phyloP scores from a whole-genome alignment of 163 green algal species.

The Scenedesmus sp. region DNA sequence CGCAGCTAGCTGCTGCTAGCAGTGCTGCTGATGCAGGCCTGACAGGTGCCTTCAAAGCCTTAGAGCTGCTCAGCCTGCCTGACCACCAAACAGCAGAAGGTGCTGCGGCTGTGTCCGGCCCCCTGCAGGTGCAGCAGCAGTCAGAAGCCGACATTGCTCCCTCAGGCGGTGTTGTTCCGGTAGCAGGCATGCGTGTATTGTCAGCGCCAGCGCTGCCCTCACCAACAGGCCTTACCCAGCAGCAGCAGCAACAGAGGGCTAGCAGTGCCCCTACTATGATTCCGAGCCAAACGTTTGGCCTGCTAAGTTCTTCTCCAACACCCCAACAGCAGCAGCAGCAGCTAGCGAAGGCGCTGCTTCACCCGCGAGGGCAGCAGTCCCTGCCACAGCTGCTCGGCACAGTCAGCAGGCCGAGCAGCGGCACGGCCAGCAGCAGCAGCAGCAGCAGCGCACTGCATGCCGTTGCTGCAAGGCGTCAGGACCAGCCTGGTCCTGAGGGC shows the following conservation, averaged over 20 bases:
- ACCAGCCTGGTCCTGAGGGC: neutral
- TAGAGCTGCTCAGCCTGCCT: neutral
- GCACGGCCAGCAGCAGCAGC: neutral
- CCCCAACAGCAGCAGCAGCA: neutral
- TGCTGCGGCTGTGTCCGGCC: neutral
- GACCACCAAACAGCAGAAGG: neutral
- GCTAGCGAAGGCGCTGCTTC: neutral
- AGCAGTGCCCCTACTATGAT: neutral
- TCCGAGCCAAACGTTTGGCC: neutral
- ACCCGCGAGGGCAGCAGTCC: neutral
- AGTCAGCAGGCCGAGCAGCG: too few species aligned
- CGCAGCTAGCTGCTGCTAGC: neutral
- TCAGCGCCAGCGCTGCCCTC: neutral
- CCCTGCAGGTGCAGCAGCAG: neutral
- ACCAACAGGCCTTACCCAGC: neutral
- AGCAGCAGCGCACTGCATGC: neutral
- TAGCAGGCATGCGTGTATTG: constrained; percentile 10
- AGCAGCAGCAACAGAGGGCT: constrained; percentile 35
- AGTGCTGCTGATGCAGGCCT: neutral
- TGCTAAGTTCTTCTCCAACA: neutral
- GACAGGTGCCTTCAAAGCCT: neutral
- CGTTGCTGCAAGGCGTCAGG: neutral
- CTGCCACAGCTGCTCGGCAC: neutral
- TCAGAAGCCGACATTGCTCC: constrained; percentile 20
- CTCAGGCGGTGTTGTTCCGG: constrained; percentile 27